Evolutionary conservation across 805 yeast species (phyloP), one percentile per base, ranked within the genome.

Genomic region (Lipomyces sp.): DNA sequence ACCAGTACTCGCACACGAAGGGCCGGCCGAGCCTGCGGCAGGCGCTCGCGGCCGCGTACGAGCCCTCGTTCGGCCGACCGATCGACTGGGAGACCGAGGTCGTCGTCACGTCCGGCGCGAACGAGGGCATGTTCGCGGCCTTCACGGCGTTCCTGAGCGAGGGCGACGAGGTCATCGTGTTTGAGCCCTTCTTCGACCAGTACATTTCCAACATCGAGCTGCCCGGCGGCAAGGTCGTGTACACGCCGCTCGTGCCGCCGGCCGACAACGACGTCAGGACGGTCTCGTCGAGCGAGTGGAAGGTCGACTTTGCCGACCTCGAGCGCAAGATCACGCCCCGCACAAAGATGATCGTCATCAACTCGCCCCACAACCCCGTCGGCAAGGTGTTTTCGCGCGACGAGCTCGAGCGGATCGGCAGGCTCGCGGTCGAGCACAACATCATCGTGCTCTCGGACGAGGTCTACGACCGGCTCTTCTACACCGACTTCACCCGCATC

Each of bases 171-270:
- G 98, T 84, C 23, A 86, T 93, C 67, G 97, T 93, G 13, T 86
- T 93, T 65, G 95, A 91, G 69, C 98, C 98, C 2, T 93, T 89
- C 66, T 93, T 93, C 65, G 98, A 93, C 64, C 98, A 93, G 70
- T 93, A 93, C 70, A 86, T 93, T 58, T 81, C 97, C 49, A 91
- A 93, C 69, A 85, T 93, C 63, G 93, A 89, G 68, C 79, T 93
- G 72, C 82, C 95, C 4, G 98, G 98, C 32, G 98, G 96, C 37
- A 86, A 82, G 63, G 88, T 87, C 26, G 88, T 83, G 43, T 89
- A 88, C 62, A 95, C 87, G 35, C 86, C 89, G 43, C 74, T 93
- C 55, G 82, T 84, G 61, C 93, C 93, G 24, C 98, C 98, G 10
- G 67, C 72, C 18, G 86, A 84, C 43, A 80, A 87, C 54, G 75